phyloP scores from a whole-genome alignment of 140 eudicot genomes.

The Stevia rebaudiana region DNA sequence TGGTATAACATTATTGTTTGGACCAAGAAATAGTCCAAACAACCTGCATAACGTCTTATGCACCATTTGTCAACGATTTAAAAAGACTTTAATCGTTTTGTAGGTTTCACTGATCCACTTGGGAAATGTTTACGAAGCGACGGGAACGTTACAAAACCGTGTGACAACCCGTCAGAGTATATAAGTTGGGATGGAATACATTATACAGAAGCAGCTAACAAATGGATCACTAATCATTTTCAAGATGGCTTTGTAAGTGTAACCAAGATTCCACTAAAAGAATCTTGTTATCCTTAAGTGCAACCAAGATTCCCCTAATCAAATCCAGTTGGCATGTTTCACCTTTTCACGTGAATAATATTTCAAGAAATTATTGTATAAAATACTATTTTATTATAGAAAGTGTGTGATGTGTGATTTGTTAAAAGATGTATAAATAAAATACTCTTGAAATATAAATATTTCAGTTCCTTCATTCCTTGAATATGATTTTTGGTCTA shows the following conservation, averaged over 20 bases:
- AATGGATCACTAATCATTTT: conserved; percentile 30
- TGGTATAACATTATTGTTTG: no score
- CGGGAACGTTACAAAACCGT: conserved; percentile 4
- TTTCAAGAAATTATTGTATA: neutral
- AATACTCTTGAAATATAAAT: no score
- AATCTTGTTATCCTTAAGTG: conserved; percentile 36
- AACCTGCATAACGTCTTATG: no score
- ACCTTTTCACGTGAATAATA: neutral
- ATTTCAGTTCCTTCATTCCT: no score
- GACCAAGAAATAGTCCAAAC: no score
- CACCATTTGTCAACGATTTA: no score
- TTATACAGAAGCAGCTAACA: conserved; percentile 54
- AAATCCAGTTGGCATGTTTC: conserved; percentile 39
- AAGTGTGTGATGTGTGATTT: no score
- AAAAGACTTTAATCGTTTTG: conserved; percentile 12
- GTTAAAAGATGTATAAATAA: no score
- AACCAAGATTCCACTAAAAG: conserved; percentile 26
- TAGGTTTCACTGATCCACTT: conserved; percentile 43
- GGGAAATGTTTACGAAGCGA: conserved; percentile 32
- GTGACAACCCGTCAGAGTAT: conserved; percentile 29
- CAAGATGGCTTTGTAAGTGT: conserved; percentile 33
- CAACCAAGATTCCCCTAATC: conserved; percentile 26
- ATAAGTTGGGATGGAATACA: conserved; percentile 55
- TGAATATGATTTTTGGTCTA: no score
- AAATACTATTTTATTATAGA: no score